Evolutionary conservation across 805 yeast genomes (phyloP), one percentile per base, ranked within the genome.

Genomic region (Spathaspora boniae): DNA sequence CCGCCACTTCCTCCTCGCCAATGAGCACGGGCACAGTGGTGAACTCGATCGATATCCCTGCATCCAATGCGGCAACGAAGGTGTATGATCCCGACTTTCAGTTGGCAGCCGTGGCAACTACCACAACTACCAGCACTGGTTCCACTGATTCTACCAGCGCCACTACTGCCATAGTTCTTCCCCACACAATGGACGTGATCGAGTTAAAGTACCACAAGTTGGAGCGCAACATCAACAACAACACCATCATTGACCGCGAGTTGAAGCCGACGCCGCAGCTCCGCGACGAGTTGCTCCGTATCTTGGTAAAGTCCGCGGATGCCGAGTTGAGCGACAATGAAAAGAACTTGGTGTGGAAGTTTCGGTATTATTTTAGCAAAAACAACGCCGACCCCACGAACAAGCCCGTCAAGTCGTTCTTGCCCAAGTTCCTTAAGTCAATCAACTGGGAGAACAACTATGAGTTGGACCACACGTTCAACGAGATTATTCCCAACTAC

Each of bases 371-470:
- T 56, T 65, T 65, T 42, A 59, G 68, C 36, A 64, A 57, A 40
- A 62, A 61, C 41, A 50, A 50, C 29, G 65, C 84, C n/a, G 62
- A 57, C 38, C 31, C 38, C 17, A 36, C 40, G 12, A 41, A 31
- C 18, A 37, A 40, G 25, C 40, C 37, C 20, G 40, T 46, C 7
- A 58, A 56, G 34, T 63, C 61, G 28, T 66, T 62, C 35, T 64
- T 86, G 37, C 82, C 89, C 18, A 91, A 91, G 56, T 81, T 93
- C 41, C 71, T 91, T 44, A 87, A 88, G 55, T 80, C 94, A 29
- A 84, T 89, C 12, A 82, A 89, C 46, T 85, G 97, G 86, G 86
- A 78, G 24, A 94, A 88, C 56, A 84, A 83, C 42, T 64, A 70
- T 36, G 98, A 91, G 61, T 77, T 83, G 19, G 72, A 68, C 28